phyloP scores from a whole-genome alignment of 176 grass and related monocot species.

The barley (Hordeum vulgare) region DNA sequence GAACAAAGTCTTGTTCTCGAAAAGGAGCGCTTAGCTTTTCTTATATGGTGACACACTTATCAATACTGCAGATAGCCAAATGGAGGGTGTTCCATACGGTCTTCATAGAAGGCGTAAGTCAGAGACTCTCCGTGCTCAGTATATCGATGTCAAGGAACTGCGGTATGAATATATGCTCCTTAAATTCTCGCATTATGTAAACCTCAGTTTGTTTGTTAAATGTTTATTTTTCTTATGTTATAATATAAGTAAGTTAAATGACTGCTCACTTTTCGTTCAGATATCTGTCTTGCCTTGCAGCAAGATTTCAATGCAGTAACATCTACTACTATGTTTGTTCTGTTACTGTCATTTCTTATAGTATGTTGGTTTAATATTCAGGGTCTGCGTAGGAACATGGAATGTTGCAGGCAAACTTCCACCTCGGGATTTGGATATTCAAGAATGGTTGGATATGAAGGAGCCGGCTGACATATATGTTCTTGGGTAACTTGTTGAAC shows the following conservation, averaged over 20 bases:
- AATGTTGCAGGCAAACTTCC: conserved; percentile 78
- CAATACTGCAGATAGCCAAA: conserved; percentile 42
- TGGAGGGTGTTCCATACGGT: conserved; percentile 34
- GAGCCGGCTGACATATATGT: conserved; percentile 94
- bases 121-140: conserved; percentile 88
- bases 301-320: not conserved
- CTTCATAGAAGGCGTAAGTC: conserved; percentile 73
- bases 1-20: not conserved
- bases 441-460: conserved; percentile 85
- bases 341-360: not conserved
- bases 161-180: conserved; percentile 30
- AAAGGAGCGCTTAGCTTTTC: not conserved
- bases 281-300: not conserved
- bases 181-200: not conserved
- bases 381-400: conserved; percentile 84
- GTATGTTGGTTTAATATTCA: conserved; percentile 27
- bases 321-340: not conserved
- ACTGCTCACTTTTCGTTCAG: not conserved
- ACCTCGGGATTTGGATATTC: conserved; percentile 63
- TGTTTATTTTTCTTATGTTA: conserved; percentile 4
- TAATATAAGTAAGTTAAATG: not conserved
- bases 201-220: not conserved
- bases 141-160: conserved; percentile 77
- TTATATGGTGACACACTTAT: conserved; percentile 18
- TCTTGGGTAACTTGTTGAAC: conserved; percentile 58